Evolutionary conservation across 495 filamentous ascomycete species (phyloP).

Genomic region (Apiosordaria backusii): DNA sequence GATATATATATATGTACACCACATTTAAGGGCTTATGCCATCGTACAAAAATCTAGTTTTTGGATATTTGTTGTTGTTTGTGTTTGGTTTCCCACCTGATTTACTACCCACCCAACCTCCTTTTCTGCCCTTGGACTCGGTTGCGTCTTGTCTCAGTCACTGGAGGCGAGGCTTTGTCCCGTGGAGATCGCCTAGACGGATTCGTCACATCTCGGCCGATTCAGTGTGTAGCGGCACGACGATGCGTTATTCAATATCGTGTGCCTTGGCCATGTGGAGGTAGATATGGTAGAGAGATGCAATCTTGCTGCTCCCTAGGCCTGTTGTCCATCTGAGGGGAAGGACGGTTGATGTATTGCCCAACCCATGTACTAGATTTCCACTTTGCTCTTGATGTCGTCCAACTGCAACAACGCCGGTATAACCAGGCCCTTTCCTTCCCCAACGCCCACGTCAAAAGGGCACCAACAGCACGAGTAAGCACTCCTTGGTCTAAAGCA

Average conservation of each 20-base stretch:
- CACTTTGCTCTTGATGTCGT: not conserved
- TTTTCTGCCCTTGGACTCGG: not conserved
- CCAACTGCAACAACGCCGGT: not conserved
- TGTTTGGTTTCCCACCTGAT: not conserved
- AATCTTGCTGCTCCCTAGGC: too few species aligned
- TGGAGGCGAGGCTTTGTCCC: not conserved
- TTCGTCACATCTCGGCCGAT: not conserved
- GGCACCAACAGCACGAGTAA: not conserved
- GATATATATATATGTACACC: constrained; percentile 10
- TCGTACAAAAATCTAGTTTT: constrained; percentile 8
- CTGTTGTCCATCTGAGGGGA: too few species aligned
- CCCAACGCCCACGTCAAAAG: not conserved
- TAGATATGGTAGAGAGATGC: too few species aligned
- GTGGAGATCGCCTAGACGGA: not conserved
- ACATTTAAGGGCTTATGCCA: constrained; percentile 10
- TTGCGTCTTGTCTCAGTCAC: not conserved
- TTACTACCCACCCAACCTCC: not conserved
- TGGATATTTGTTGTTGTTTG: constrained; percentile 3
- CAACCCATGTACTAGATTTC: not conserved
- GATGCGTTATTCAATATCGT: not conserved
- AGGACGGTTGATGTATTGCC: not conserved
- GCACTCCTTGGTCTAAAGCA: not conserved
- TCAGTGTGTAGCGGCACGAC: not conserved
- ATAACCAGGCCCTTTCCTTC: not conserved
- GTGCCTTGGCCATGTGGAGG: not conserved